Conservation (phyloP, 164 flowering plant species). For the Annona squamosa region DNA sequence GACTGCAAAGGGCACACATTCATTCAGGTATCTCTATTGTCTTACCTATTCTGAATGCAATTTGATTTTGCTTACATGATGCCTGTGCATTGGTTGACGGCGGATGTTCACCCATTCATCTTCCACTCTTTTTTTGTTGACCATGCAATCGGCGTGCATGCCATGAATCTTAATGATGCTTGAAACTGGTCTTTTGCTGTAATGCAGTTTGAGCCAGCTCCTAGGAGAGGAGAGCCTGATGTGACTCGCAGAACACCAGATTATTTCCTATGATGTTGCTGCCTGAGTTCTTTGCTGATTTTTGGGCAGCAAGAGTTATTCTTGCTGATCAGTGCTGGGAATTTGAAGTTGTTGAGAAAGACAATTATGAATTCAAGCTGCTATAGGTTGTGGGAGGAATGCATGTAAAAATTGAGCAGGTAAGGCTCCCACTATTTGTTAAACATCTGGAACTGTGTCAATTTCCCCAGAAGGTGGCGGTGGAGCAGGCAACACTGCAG, state of each 20-base stretch:
- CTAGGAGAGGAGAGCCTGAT: conserved; percentile 97
- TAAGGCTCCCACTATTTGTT: conserved; percentile 18
- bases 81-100: no score
- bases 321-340: conserved; percentile 19
- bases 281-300: conserved; percentile 14
- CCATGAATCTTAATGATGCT: not conserved
- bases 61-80: no score
- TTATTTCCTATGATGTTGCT: conserved; percentile 60
- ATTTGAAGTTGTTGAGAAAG: conserved; percentile 11
- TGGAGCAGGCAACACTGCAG: conserved; percentile 11
- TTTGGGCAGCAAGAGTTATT: conserved; percentile 17
- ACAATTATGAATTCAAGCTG: conserved; percentile 20
- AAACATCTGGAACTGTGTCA: conserved; percentile 14
- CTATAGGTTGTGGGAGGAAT: conserved; percentile 18
- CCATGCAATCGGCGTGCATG: no score
- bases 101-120: no score
- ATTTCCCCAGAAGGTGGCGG: conserved; percentile 16
- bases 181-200: not conserved
- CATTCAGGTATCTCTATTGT: conserved; percentile 61
- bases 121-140: no score
- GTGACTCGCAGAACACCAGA: conserved; percentile 97
- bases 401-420: conserved; percentile 22
- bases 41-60: not conserved
- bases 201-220: conserved; percentile 95
- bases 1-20: conserved; percentile 93